Evolutionary conservation across 2,329 filamentous ascomycete genomes (phyloP), one percentile per base, ranked within the genome.

Genomic region (Xylariales sp.): DNA sequence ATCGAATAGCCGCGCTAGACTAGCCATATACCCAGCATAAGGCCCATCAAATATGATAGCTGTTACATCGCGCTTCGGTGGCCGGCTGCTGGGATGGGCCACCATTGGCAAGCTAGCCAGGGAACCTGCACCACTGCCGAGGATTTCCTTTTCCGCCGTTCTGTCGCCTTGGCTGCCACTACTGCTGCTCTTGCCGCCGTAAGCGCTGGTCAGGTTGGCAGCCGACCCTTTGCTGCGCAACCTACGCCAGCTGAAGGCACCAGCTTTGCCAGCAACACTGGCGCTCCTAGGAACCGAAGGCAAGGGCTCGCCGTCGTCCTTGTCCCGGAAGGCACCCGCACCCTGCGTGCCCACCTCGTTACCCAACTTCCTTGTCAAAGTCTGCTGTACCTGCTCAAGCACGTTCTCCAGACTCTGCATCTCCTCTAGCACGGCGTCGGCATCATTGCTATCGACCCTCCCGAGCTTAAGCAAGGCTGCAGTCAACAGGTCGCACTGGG

Each of bases 361-460:
- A n/a, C 93, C 91, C 4, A 98, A 76, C 56, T 89, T 95, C 59
- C 94, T 91, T 4, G 78, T 69, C 31, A 97, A 69, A 3, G 76
- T 73, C 1, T 73, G 66, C 61, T 96, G 90, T 0, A 90, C 86
- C 59, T 91, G 86, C 56, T 97, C 91, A 21, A 98, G 73, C 21
- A 96, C 77, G 27, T 74, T 73, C 62, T 98, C 93, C 4, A 98
- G 72, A 2, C 81, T 75, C 60, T 97, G 89, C 84, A 98, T 93
- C 62, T 98, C 93, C 53, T 95, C 89, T 12, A 95, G 72, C 15
- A 97, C 82, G 1, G 89, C 88, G 58, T 96, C 91, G 0, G 91
- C 90, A 59, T 98, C 91, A 47, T 81, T 84, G 0, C 85, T 93
- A 54, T 98, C 88, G 1, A 95, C 89, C 47, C 81, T 78, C 5